phyloP scores from a whole-genome alignment of 2,329 filamentous ascomycete species.

The Furcasterigmium sp. region DNA sequence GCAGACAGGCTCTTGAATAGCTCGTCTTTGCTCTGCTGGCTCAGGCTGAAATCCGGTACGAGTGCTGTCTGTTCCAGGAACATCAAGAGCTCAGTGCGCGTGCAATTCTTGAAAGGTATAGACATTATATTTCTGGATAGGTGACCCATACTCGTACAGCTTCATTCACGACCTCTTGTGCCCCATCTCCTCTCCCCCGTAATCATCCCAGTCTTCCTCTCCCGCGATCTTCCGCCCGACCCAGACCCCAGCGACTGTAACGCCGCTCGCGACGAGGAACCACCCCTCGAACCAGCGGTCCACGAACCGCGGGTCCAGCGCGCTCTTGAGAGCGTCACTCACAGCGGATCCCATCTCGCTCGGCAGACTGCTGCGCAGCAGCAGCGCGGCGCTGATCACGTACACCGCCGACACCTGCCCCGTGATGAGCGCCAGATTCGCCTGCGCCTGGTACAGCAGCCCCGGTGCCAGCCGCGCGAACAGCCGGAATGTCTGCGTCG shows the following conservation, averaged over 20 bases:
- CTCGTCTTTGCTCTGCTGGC: too few species aligned
- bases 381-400: constrained; percentile 72
- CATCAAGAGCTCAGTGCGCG: too few species aligned
- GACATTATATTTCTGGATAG: too few species aligned
- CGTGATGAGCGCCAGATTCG: constrained; percentile 73
- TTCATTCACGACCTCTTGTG: constrained; percentile 55
- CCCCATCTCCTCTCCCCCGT: constrained; percentile 64
- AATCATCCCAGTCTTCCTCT: constrained; percentile 56
- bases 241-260: constrained; percentile 69
- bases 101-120: too few species aligned
- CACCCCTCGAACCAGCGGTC: constrained; percentile 85
- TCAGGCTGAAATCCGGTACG: too few species aligned
- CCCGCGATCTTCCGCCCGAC: constrained; percentile 56
- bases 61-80: too few species aligned
- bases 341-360: constrained; percentile 72
- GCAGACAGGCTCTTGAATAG: too few species aligned
- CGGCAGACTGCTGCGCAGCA: constrained; percentile 74
- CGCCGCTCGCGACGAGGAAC: constrained; percentile 65
- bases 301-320: constrained; percentile 66
- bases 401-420: constrained; percentile 81
- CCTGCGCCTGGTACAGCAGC: constrained; percentile 67
- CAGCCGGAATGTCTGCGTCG: constrained; percentile 78
- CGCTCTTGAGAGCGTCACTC: constrained; percentile 70
- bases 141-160: too few species aligned
- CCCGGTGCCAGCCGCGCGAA: constrained; percentile 71